Evolutionary conservation across 331 rosid species (phyloP), one percentile per base, ranked within the genome.

Genomic region (Stylosanthes scabra): DNA sequence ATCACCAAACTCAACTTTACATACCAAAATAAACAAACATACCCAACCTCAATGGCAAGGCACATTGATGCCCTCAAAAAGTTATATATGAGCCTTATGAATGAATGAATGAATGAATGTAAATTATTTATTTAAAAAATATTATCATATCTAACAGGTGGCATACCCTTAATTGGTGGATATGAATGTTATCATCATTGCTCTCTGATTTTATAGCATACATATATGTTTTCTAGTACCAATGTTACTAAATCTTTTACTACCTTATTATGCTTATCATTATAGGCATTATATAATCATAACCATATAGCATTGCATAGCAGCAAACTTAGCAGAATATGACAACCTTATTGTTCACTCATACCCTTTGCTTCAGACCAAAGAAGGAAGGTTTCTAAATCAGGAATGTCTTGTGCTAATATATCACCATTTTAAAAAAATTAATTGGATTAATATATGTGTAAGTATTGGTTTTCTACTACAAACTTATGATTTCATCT

Each of bases 381-480:
- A 74, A 83, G 85, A 74, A 41, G 59, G 5, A 49, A 58, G 5
- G 37, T 52, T 85, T 64, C 83, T 66, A 57, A 41, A 67, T 71
- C 20, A 46, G 74, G 82, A 82, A 82, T 75, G 25, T 15, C 54
- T 42, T 50, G 14, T 16, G 37, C 15, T 31, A 6, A 25, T 52
- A 62, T 27, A 14, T 16, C n/a, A 76, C 13, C 5, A 5, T 56
- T 16, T 72, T 42, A 29, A 50, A 29, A 60, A 40, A 27, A 55
- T 15, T 70, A 12, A 46, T 8, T n/a, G 6, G 25, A 37, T 34
- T 44, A 11, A 5, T 55, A 71, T 63, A 28, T 59, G 11, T 34
- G 51, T 13, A 56, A 6, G 39, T 34, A 3, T 34, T 34, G 5
- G 5, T 34, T 56, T 69, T 59, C 57, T 46, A 66, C 68, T 73